Conservation (phyloP, 768 basidiomycete species). For the Coprinellus aureogranulatus region DNA sequence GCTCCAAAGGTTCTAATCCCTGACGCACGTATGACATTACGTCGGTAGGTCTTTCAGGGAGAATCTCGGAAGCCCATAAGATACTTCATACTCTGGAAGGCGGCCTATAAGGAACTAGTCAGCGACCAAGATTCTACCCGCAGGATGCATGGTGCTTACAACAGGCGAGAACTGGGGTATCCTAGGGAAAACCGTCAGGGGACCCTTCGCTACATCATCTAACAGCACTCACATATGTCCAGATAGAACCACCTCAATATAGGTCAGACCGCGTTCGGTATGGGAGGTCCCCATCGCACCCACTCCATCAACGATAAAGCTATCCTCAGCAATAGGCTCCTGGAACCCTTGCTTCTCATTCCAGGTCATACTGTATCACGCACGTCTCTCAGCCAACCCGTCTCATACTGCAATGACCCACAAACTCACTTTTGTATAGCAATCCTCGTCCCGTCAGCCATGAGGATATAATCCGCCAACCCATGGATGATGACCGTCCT, state of each 20-base stretch:
- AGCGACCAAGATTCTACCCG: not conserved
- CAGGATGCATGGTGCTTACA: constrained; percentile 33
- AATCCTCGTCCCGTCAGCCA: constrained; percentile 71
- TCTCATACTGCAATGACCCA: too few species aligned
- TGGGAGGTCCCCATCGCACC: constrained; percentile 67
- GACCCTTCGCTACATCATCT: not conserved
- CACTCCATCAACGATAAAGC: constrained; percentile 68
- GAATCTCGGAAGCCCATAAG: constrained; percentile 60
- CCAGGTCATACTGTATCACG: constrained; percentile 44
- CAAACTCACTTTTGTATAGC: constrained; percentile 59
- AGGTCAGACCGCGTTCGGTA: constrained; percentile 65
- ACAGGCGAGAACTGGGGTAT: constrained; percentile 64
- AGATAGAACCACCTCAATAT: constrained; percentile 61
- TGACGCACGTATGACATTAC: too few species aligned
- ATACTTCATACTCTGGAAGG: constrained; percentile 68
- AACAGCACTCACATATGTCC: constrained; percentile 61
- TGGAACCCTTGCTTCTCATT: constrained; percentile 71
- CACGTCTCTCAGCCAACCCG: not conserved
- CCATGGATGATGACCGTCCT: constrained; percentile 71
- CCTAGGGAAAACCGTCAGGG: too few species aligned
- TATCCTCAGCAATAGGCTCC: constrained; percentile 60
- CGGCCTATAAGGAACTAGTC: constrained; percentile 40
- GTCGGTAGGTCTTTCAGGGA: too few species aligned
- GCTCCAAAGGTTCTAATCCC: too few species aligned
- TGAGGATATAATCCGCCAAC: constrained; percentile 68